These are phyloP conservation scores for Grosmannia clavigera DNA, from an alignment of 2,329 filamentous ascomycete genomes.

Conservation along the genomic window DNA sequence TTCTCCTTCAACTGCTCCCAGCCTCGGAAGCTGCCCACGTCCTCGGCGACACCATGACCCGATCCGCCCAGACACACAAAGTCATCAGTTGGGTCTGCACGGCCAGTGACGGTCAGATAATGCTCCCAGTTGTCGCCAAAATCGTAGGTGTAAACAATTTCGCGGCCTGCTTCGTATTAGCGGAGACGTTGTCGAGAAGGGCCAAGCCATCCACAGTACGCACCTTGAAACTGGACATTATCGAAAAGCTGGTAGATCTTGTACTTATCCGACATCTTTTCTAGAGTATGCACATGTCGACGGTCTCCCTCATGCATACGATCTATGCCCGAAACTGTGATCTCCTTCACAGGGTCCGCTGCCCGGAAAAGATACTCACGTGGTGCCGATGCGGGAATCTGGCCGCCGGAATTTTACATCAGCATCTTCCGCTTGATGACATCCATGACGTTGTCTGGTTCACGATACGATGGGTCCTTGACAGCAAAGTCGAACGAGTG, in stretches of 20 bases:
- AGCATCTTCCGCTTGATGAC: too few species aligned
- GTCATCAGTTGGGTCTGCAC: not conserved
- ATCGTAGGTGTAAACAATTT: not conserved
- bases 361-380: not conserved
- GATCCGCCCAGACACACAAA: not conserved
- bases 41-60: not conserved
- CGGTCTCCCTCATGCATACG: not conserved
- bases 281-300: not conserved
- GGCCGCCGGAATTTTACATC: too few species aligned
- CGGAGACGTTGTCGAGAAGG: not conserved
- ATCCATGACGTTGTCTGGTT: not conserved
- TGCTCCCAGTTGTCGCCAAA: not conserved
- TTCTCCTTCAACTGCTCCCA: not conserved
- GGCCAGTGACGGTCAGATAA: not conserved
- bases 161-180: not conserved
- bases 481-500: not conserved
- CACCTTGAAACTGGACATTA: not conserved
- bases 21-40: not conserved
- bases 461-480: not conserved
- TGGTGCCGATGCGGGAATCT: not conserved
- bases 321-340: not conserved
- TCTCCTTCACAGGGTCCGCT: not conserved
- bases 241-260: not conserved
- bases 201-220: not conserved
- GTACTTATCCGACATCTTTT: not conserved